phyloP scores from a whole-genome alignment of 352 stramenopile genomes.

The Phytophthora nicotianae region DNA sequence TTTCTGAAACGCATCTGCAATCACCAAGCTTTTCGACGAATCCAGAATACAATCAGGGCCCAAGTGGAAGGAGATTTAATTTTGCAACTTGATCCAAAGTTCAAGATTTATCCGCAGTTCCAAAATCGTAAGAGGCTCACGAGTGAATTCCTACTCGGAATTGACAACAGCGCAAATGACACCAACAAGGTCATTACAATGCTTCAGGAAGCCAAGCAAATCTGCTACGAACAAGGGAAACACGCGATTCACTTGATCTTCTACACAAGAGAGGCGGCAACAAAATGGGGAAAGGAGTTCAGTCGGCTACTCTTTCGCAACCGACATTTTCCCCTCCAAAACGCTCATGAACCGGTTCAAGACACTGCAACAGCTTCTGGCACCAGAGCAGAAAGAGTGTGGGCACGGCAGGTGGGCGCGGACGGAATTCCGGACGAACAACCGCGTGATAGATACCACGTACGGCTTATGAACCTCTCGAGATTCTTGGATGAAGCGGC shows the following conservation, averaged over 20 bases:
- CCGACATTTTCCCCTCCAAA: not conserved
- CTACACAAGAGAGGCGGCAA: conserved; percentile 3
- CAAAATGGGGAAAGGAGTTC: conserved; percentile 1
- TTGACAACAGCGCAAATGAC: too few species aligned
- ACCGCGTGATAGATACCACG: conserved; percentile 5
- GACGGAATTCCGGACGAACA: conserved; percentile 4
- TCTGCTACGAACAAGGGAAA: not conserved
- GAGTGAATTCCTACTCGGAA: too few species aligned
- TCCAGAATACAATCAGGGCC: too few species aligned
- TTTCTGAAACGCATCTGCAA: too few species aligned
- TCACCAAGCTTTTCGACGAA: too few species aligned
- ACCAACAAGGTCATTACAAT: not conserved
- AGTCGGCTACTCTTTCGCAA: conserved; percentile 1
- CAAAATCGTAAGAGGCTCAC: too few species aligned
- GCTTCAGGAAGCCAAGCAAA: conserved; percentile 10
- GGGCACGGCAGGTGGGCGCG: conserved; percentile 9
- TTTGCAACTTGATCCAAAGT: too few species aligned
- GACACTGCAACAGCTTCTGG: not conserved
- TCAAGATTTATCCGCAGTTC: too few species aligned
- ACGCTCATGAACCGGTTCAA: not conserved
- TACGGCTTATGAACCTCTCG: conserved; percentile 5
- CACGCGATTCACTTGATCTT: conserved; percentile 14
- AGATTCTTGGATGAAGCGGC: conserved; percentile 8
- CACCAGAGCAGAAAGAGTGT: too few species aligned
- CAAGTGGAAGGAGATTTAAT: too few species aligned